phyloP scores from a whole-genome alignment of 495 filamentous ascomycete species.

The Aspergillus incahuasiensis region DNA sequence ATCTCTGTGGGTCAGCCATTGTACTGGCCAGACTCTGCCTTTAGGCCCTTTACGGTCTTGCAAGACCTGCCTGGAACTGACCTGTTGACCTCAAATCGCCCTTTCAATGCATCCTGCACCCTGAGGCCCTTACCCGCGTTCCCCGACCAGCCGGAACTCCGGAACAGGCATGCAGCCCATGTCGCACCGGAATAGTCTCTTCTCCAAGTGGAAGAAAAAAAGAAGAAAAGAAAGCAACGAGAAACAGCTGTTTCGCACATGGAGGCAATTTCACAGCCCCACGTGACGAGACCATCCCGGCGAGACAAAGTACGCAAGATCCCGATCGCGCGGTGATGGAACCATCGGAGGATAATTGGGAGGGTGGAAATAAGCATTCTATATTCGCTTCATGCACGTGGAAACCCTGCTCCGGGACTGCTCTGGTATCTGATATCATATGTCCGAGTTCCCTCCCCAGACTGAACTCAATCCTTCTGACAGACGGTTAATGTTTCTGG shows the following conservation, averaged over 20 bases:
- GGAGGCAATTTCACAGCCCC: neutral
- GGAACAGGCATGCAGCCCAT: constrained; percentile 16
- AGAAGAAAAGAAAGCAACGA: neutral
- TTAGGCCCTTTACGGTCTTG: constrained; percentile 1
- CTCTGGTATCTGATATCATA: constrained; percentile 18
- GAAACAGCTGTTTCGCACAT: constrained; percentile 5
- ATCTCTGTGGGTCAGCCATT: constrained; percentile 9
- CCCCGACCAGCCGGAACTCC: constrained; percentile 25
- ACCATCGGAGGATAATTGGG: neutral
- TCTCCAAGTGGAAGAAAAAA: neutral
- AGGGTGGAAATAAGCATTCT: constrained; percentile 17
- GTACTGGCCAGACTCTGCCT: constrained; percentile 13
- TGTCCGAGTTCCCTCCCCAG: constrained; percentile 14
- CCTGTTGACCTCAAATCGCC: constrained; percentile 7
- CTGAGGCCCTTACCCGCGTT: constrained; percentile 17
- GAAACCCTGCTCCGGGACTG: constrained; percentile 3
- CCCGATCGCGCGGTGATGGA: neutral
- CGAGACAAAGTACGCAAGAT: neutral
- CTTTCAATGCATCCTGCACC: constrained; percentile 20
- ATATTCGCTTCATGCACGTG: constrained; percentile 13
- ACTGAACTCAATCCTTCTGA: constrained; percentile 10
- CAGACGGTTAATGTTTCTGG: constrained; percentile 13
- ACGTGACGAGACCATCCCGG: constrained; percentile 3
- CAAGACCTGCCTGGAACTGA: constrained; percentile 15
- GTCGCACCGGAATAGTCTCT: constrained; percentile 14